phyloP scores from a whole-genome alignment of 1,284 basidiomycete genomes.

The Ganoderma boninense region DNA sequence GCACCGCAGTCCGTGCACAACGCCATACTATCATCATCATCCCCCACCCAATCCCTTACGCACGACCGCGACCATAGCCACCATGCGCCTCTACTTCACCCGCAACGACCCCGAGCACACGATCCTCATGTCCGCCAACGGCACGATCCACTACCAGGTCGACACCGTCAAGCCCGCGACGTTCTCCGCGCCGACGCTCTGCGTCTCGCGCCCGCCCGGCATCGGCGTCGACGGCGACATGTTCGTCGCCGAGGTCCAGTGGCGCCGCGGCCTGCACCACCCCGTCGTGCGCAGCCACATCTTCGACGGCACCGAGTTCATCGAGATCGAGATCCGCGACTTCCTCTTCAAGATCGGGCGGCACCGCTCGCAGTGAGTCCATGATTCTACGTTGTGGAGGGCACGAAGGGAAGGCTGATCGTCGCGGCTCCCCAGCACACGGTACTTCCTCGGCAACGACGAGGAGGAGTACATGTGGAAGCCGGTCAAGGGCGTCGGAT shows the following conservation, averaged over 20 bases:
- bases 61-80: not conserved
- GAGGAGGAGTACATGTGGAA: slow-evolving; percentile 61
- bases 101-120: slow-evolving; percentile 59
- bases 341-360: slow-evolving; percentile 53
- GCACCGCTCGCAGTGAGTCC: slow-evolving; percentile 54
- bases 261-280: slow-evolving; percentile 48
- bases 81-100: slow-evolving; percentile 57
- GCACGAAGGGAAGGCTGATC: not conserved
- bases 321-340: slow-evolving; percentile 48
- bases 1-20: not conserved
- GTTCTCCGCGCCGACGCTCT: slow-evolving; percentile 42
- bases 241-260: slow-evolving; percentile 57
- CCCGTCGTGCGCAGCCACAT: slow-evolving; percentile 54
- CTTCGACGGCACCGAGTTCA: slow-evolving; percentile 43
- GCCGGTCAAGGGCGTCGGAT: slow-evolving; percentile 48
- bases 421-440: slow-evolving; percentile 43
- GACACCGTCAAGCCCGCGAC: slow-evolving; percentile 47
- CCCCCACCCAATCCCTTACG: not conserved
- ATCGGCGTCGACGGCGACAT: slow-evolving; percentile 46
- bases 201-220: slow-evolving; percentile 46
- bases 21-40: too few relatives aligned
- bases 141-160: slow-evolving; percentile 56
- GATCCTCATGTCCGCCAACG: slow-evolving; percentile 56
- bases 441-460: slow-evolving; percentile 61
- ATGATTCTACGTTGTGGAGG: too few relatives aligned